Evolutionary conservation across 208 protist species (phyloP).

Genomic region (Ichthyophonus hoferi): DNA sequence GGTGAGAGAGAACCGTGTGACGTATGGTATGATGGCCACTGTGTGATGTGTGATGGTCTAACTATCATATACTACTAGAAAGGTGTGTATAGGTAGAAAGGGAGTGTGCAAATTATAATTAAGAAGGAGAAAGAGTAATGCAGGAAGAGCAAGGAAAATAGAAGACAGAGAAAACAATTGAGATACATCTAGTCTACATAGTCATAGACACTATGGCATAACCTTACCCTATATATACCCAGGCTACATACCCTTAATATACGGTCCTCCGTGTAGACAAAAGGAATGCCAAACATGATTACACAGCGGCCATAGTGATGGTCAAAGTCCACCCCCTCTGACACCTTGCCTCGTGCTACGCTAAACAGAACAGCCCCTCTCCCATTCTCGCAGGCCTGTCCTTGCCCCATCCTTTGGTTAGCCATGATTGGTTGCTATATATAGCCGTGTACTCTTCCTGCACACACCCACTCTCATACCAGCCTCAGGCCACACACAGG

Average conservation of each 20-base stretch:
- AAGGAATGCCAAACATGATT: conserved; percentile 94
- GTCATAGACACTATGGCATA: too few relatives aligned
- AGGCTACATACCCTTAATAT: conserved; percentile 47
- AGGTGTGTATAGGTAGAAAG: too few relatives aligned
- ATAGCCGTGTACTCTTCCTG: not conserved
- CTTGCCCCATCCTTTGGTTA: not conserved
- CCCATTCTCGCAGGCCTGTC: conserved; percentile 88
- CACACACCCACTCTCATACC: not conserved
- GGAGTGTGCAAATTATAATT: too few relatives aligned
- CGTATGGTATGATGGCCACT: too few relatives aligned
- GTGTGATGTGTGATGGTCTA: too few relatives aligned
- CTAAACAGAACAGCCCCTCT: conserved; percentile 96
- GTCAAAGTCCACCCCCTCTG: conserved; percentile 98
- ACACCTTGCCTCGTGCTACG: conserved; percentile 91
- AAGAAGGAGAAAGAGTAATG: too few relatives aligned
- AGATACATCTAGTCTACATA: too few relatives aligned
- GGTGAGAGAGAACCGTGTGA: too few relatives aligned
- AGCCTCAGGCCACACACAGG: not conserved
- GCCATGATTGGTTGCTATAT: too few relatives aligned
- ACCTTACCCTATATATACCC: conserved; percentile 30
- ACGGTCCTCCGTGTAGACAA: conserved; percentile 71
- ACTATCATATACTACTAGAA: too few relatives aligned
- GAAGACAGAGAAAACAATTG: not conserved
- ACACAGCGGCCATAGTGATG: conserved; percentile 89
- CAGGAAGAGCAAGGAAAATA: not conserved